A percentile compares a stretch with the other conserved stretches of the same genome.
These are phyloP conservation scores for Lomentospora prolificans DNA, from an alignment of 2,329 filamentous ascomycete genomes.

Conservation along the genomic window DNA sequence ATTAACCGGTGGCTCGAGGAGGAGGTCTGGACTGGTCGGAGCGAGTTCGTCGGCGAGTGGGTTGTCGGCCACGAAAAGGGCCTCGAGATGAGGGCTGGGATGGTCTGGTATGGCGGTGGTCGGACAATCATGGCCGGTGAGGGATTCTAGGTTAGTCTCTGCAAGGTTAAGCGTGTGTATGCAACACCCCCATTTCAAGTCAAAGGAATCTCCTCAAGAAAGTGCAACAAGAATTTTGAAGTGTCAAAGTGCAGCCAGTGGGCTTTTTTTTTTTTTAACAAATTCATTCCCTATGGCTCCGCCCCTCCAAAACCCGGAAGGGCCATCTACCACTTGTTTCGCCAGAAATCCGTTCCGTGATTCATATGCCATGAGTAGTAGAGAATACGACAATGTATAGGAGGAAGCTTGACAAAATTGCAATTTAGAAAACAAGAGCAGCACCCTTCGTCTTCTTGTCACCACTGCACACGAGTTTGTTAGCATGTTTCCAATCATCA, in stretches of 20 bases:
- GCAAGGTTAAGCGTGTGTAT: not conserved
- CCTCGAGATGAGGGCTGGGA: conserved; percentile 63
- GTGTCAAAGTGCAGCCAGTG: not conserved
- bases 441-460: conserved; percentile 99
- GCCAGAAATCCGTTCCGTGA: conserved; percentile 6
- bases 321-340: conserved; percentile 5
- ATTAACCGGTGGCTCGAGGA: conserved; percentile 66
- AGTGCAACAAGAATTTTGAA: not conserved
- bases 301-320: not conserved
- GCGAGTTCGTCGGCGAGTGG: conserved; percentile 48
- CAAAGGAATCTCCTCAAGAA: not conserved
- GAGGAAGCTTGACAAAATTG: conserved; percentile 18
- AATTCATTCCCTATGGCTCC: conserved; percentile 4
- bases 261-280: not conserved
- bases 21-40: conserved; percentile 55
- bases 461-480: conserved; percentile 55
- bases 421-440: conserved; percentile 96
- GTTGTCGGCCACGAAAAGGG: conserved; percentile 78
- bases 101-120: conserved; percentile 81
- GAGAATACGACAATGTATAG: conserved; percentile 4
- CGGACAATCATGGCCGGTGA: conserved; percentile 55
- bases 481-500: conserved; percentile 22
- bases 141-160: conserved; percentile 37
- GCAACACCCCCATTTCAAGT: not conserved
- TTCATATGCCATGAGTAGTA: conserved; percentile 9